Evolutionary conservation across 73 alveolate genomes (phyloP).

Genomic region (Paramecium biaurelia): DNA sequence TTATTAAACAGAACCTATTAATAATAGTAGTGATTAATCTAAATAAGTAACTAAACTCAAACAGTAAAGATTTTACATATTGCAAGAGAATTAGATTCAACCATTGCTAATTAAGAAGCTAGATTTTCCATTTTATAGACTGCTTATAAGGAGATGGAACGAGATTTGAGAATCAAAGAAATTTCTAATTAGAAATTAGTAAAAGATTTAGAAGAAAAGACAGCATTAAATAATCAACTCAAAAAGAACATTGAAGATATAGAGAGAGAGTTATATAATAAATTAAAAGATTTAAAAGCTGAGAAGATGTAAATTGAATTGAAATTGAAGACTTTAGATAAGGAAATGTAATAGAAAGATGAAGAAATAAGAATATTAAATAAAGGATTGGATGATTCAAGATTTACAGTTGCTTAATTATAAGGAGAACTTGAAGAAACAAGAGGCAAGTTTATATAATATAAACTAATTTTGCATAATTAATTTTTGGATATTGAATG

Average conservation of each 20-base stretch:
- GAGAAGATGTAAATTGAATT: background rate
- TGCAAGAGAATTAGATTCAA: background rate
- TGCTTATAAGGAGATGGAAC: constrained; percentile 17
- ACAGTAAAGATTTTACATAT: background rate
- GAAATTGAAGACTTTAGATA: background rate
- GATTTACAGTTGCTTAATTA: background rate
- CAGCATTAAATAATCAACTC: background rate
- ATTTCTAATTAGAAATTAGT: background rate
- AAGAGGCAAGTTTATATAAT: constrained; percentile 1
- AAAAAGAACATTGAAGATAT: background rate
- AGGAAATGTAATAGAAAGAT: background rate
- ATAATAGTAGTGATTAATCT: background rate
- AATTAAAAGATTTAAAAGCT: background rate
- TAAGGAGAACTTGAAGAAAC: constrained; percentile 16
- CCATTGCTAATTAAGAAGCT: constrained; percentile 5
- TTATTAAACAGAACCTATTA: background rate
- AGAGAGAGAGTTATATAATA: constrained; percentile 2
- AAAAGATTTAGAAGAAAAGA: constrained; percentile 2
- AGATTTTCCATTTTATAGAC: background rate
- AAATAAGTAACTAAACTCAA: background rate
- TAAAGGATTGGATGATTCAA: background rate
- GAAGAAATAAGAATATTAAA: background rate
- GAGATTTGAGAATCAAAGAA: background rate
- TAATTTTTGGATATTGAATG: background rate
- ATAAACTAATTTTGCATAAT: background rate